These are phyloP conservation scores for Melampsora larici-populina DNA, from an alignment of 1,284 basidiomycete genomes.

Conservation along the genomic window DNA sequence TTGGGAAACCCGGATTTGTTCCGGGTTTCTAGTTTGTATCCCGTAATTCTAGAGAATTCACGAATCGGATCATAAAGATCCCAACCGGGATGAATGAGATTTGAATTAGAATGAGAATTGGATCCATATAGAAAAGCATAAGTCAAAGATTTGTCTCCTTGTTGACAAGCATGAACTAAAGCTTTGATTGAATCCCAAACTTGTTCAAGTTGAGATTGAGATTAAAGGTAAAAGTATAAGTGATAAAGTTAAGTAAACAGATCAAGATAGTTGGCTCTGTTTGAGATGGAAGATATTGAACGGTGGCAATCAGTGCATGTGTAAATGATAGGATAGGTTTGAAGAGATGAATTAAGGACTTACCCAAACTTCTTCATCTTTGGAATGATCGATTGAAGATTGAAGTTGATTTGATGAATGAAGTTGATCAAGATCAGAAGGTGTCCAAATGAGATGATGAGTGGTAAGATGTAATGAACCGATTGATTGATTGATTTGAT, in stretches of 20 bases:
- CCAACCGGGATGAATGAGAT: constrained; percentile 71
- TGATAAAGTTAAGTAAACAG: constrained; percentile 27
- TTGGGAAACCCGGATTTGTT: too few relatives aligned
- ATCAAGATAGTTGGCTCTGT: constrained; percentile 29
- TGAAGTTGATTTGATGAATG: not conserved
- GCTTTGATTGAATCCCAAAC: constrained; percentile 41
- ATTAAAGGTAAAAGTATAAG: constrained; percentile 27
- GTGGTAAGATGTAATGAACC: constrained; percentile 33
- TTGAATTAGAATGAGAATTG: not conserved
- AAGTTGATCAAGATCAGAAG: not conserved
- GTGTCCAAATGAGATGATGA: constrained; percentile 35
- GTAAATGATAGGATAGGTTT: not conserved
- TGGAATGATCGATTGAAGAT: not conserved
- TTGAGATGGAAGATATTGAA: too few relatives aligned
- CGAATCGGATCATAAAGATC: constrained; percentile 74
- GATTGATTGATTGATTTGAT: too few relatives aligned
- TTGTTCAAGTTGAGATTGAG: constrained; percentile 18
- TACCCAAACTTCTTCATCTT: constrained; percentile 30
- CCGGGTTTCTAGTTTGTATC: too few relatives aligned
- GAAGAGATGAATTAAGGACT: not conserved
- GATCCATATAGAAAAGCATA: constrained; percentile 21
- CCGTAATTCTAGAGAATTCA: constrained; percentile 90
- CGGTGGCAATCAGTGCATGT: constrained; percentile 24
- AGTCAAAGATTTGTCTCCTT: constrained; percentile 25
- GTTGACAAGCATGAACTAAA: constrained; percentile 31